Evolutionary conservation across 768 basidiomycete genomes (phyloP).

Genomic region (Mrakia blollopis): DNA sequence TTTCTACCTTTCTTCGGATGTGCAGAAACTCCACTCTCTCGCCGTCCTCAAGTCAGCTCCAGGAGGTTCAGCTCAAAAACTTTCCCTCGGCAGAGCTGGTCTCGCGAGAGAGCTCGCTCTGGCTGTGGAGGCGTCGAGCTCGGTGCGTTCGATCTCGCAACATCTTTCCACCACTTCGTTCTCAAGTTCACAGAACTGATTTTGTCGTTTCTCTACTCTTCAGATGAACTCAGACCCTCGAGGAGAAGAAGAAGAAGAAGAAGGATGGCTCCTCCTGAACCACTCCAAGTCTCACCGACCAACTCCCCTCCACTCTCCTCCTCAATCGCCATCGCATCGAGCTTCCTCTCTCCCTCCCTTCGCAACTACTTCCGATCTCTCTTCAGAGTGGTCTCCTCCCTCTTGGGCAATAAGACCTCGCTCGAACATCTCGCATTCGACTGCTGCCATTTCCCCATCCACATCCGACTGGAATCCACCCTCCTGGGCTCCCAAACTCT

Average conservation of each 20-base stretch:
- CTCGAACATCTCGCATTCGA: background rate
- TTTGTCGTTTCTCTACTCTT: no score
- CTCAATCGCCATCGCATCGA: background rate
- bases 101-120: background rate
- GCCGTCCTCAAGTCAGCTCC: background rate
- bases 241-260: slow-evolving; percentile 1
- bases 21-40: background rate
- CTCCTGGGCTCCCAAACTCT: background rate
- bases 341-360: background rate
- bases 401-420: background rate
- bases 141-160: background rate
- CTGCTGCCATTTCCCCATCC: background rate
- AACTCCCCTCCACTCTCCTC: background rate
- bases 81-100: background rate
- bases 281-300: background rate
- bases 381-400: background rate
- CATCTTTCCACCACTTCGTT: background rate
- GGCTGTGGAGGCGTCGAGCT: background rate
- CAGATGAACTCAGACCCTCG: background rate
- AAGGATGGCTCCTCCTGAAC: background rate
- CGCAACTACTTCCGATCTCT: no score
- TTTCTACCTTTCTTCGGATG: background rate
- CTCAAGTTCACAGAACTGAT: background rate
- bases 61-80: background rate
- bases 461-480: background rate